Evolutionary conservation across 345 rosid species (phyloP), one percentile per base, ranked within the genome.

Genomic region (Arabidopsis suecica): DNA sequence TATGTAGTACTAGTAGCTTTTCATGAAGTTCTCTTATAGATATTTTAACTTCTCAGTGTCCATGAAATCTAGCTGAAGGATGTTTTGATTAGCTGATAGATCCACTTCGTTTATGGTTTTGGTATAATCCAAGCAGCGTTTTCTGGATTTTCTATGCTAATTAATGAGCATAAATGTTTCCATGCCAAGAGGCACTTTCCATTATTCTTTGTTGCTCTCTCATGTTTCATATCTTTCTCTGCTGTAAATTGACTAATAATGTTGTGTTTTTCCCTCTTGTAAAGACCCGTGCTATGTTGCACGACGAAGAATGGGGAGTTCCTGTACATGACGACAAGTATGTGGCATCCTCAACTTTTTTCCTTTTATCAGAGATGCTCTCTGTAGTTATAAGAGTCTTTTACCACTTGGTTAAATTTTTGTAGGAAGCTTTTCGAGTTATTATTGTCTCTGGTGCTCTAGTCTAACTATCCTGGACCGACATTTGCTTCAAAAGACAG

Each of bases 251-350:
- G 62, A 49, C 32, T 48, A 5, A 57, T 48, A 40, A 2, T 32
- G 23, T 61, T 62, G 50, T 41, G 4, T 9, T 12, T 79, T 50
- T 59, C 1, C 0, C 58, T 42, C 59, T 64, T 67, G 68, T 44
- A 69, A 55, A 89, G 93, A 87, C 53, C 85, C 83, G 2, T 70
- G 58, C 45, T 88, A 92, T 78, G 84, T 82, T 61, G 83, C 91
- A 92, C 36, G 97, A 92, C 75, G 93, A 92, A 82, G 97, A 92
- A 86, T 92, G 96, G 97, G 97, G 96, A 82, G 85, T 85, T 77
- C 88, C 88, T 18, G 83, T 84, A 55, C 92, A 88, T 61, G 92
- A 91, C n/a, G 93, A 92, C 84, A 92, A 83, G 97, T 89, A 88
- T 5, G 91, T 80, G 44, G 14, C 53, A 4, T 41, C 18, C 47